phyloP scores from a whole-genome alignment of 176 grass and related monocot genomes.

The Areca catechu region DNA sequence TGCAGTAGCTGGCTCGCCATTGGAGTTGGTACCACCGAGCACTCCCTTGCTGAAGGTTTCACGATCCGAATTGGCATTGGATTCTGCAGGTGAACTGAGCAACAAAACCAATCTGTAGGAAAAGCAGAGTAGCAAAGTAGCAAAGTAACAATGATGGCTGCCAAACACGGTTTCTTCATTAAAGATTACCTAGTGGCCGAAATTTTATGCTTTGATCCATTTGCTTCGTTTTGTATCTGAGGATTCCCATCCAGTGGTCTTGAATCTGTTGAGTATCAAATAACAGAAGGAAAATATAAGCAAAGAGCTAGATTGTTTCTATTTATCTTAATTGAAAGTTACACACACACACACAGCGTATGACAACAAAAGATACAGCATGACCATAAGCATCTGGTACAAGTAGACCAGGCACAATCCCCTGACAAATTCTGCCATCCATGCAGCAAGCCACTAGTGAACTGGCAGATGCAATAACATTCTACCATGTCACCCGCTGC shows the following conservation, averaged over 20 bases:
- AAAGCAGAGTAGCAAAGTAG: not conserved
- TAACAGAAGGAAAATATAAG: not conserved
- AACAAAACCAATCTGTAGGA: not conserved
- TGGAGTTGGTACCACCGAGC: slow-evolving; percentile 42
- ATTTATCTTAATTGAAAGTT: too few species aligned
- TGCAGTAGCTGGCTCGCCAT: slow-evolving; percentile 4
- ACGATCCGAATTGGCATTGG: slow-evolving; percentile 44
- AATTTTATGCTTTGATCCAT: slow-evolving; percentile 30
- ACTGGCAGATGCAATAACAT: too few species aligned
- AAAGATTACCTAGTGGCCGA: slow-evolving; percentile 38
- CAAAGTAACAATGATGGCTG: slow-evolving; percentile 4
- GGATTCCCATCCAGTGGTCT: slow-evolving; percentile 9
- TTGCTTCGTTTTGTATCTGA: slow-evolving; percentile 6
- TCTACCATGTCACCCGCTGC: too few species aligned
- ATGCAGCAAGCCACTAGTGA: too few species aligned
- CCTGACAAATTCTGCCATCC: too few species aligned
- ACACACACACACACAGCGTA: too few species aligned
- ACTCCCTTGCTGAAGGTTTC: slow-evolving; percentile 45
- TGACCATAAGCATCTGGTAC: too few species aligned
- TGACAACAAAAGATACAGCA: too few species aligned
- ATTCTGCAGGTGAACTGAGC: slow-evolving; percentile 36
- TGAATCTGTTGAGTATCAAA: slow-evolving; percentile 16
- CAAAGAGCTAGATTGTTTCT: too few species aligned
- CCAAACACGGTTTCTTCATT: not conserved
- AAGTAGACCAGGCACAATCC: too few species aligned